phyloP scores from a whole-genome alignment of 2,329 filamentous ascomycete genomes.

The Alternaria sp. region DNA sequence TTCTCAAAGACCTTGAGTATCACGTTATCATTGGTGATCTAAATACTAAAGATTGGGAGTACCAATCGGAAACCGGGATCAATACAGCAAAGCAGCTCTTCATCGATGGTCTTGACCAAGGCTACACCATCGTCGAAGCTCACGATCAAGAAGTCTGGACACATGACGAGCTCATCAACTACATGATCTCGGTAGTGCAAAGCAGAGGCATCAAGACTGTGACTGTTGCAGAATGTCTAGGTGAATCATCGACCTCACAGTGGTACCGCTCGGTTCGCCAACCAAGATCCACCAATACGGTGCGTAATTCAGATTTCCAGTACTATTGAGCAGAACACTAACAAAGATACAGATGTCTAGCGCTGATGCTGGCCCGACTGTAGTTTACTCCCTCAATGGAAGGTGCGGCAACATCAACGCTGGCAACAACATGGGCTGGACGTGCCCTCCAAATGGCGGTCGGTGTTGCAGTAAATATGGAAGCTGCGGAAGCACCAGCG shows the following conservation, averaged over 20 bases:
- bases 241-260: slow-evolving; percentile 3
- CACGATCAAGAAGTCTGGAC: slow-evolving; percentile 19
- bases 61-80: slow-evolving; percentile 54
- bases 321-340: background rate
- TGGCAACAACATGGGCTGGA: slow-evolving; percentile 16
- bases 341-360: background rate
- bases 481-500: slow-evolving; percentile 8
- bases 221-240: slow-evolving; percentile 11
- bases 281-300: background rate
- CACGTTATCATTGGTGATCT: slow-evolving; percentile 66
- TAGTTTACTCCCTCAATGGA: slow-evolving; percentile 16
- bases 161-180: slow-evolving; percentile 16
- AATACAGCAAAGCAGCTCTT: slow-evolving; percentile 61
- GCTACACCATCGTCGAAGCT: slow-evolving; percentile 14
- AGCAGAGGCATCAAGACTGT: slow-evolving; percentile 14
- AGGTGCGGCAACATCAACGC: slow-evolving; percentile 18
- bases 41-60: slow-evolving; percentile 66
- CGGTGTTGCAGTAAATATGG: slow-evolving; percentile 19
- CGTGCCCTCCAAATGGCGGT: slow-evolving; percentile 14
- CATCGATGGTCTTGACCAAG: slow-evolving; percentile 18
- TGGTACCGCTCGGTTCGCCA: slow-evolving; percentile 7
- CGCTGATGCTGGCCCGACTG: slow-evolving; percentile 5
- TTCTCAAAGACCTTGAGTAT: slow-evolving; percentile 57
- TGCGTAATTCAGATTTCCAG: background rate
- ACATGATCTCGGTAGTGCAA: slow-evolving; percentile 12